Evolutionary conservation across 1,139 yeast genomes (phyloP).

Genomic region (Hanseniaspora sp.): DNA sequence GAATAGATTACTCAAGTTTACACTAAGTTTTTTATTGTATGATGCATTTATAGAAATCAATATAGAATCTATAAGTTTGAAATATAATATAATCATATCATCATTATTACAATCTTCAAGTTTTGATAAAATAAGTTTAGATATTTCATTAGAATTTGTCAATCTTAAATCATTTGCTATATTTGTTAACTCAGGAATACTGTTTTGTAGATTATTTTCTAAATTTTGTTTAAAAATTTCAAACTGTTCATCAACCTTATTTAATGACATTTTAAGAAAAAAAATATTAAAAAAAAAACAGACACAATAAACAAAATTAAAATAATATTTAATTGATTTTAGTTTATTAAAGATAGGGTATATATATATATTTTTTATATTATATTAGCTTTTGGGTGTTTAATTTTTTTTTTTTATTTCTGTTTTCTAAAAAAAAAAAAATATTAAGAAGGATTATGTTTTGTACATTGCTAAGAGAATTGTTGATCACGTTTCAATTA

Average conservation of each 20-base stretch:
- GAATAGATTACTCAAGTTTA: constrained; percentile 37
- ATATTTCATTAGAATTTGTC: constrained; percentile 7
- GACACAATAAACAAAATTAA: too few species aligned
- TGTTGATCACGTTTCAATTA: too few species aligned
- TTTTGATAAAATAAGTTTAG: background rate
- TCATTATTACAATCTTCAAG: constrained; percentile 1
- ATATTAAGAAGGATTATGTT: too few species aligned
- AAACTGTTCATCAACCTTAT: background rate
- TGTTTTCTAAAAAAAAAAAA: too few species aligned
- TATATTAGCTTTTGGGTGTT: too few species aligned
- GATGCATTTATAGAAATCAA: background rate
- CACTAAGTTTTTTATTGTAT: constrained; percentile 21
- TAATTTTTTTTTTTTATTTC: too few species aligned
- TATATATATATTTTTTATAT: too few species aligned
- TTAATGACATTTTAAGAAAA: background rate
- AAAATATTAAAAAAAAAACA: too few species aligned
- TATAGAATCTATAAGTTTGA: constrained; percentile 10
- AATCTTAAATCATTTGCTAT: constrained; percentile 11
- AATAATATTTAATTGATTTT: too few species aligned
- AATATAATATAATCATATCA: constrained; percentile 1
- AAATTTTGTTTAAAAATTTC: background rate
- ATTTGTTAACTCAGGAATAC: background rate
- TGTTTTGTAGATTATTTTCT: background rate
- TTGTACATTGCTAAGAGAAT: too few species aligned
- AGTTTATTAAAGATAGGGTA: too few species aligned